Conservation (phyloP, 2,329 filamentous ascomycete species). For the Dothidotthia symphoricarpi region DNA sequence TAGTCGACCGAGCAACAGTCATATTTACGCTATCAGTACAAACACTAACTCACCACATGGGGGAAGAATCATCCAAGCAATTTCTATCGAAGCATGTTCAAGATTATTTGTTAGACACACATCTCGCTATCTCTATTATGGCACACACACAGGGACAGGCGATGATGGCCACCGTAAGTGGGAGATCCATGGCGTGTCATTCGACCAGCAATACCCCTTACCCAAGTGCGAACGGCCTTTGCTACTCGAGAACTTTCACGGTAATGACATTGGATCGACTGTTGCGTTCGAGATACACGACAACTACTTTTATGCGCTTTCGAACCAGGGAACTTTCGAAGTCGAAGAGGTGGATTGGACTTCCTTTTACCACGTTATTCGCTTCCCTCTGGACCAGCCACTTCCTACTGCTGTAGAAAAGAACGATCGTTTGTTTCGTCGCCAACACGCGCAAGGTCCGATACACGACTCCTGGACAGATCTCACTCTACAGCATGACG, state of each 20-base stretch:
- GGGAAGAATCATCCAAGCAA: constrained; percentile 39
- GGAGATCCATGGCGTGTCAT: constrained; percentile 52
- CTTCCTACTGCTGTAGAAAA: constrained; percentile 43
- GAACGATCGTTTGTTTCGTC: constrained; percentile 59
- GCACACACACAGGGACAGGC: constrained; percentile 58
- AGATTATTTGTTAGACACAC: constrained; percentile 69
- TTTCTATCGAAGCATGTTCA: constrained; percentile 36
- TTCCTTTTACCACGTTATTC: constrained; percentile 67
- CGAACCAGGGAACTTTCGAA: constrained; percentile 63
- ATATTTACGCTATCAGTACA: constrained; percentile 31
- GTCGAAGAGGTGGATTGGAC: constrained; percentile 65
- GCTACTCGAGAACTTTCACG: constrained; percentile 59
- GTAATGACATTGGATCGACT: constrained; percentile 63
- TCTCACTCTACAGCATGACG: constrained; percentile 61
- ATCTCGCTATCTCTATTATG: constrained; percentile 61
- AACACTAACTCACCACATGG: constrained; percentile 14
- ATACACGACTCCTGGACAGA: constrained; percentile 74
- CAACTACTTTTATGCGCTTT: constrained; percentile 66
- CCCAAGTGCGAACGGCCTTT: constrained; percentile 47
- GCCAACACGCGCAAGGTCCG: constrained; percentile 66
- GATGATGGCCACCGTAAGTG: constrained; percentile 61
- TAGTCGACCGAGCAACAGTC: constrained; percentile 12
- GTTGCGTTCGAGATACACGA: constrained; percentile 71
- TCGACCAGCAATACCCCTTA: constrained; percentile 42
- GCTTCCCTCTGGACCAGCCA: constrained; percentile 58